phyloP scores from a whole-genome alignment of 441 rosid genomes.

The Breynia disticha region DNA sequence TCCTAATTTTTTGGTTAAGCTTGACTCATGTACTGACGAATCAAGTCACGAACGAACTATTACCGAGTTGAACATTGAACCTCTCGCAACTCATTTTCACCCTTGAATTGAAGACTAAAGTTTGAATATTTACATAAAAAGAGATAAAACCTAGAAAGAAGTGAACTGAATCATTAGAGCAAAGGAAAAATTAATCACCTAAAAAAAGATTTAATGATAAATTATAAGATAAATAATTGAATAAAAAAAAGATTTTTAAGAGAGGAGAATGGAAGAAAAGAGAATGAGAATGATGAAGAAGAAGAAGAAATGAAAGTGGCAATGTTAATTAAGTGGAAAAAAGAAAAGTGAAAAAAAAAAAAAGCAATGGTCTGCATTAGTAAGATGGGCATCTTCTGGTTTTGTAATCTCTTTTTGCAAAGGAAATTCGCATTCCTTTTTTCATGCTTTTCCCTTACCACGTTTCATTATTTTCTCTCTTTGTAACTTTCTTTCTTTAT shows the following conservation, averaged over 20 bases:
- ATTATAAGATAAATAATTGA: neutral
- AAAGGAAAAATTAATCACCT: neutral
- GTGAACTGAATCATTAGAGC: neutral
- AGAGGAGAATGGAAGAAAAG: neutral
- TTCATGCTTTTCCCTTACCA: neutral
- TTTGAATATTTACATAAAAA: neutral
- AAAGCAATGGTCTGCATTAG: too few relatives aligned
- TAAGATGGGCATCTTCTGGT: neutral
- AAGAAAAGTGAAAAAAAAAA: too few relatives aligned
- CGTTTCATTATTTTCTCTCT: too few relatives aligned
- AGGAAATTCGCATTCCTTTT: neutral
- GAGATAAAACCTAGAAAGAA: neutral
- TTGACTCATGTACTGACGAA: too few relatives aligned
- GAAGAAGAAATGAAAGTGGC: conserved; percentile 19
- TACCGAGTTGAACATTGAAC: too few relatives aligned
- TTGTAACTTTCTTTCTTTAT: too few relatives aligned
- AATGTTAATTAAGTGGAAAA: conserved; percentile 20
- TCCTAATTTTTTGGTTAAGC: too few relatives aligned
- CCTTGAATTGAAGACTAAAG: neutral
- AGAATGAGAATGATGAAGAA: neutral
- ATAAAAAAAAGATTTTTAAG: neutral
- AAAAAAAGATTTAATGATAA: neutral
- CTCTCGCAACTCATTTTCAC: too few relatives aligned
- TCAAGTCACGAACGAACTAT: too few relatives aligned
- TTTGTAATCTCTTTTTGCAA: neutral